Evolutionary conservation across 257 asterid species (phyloP).

Genomic region (Lycium barbarum): DNA sequence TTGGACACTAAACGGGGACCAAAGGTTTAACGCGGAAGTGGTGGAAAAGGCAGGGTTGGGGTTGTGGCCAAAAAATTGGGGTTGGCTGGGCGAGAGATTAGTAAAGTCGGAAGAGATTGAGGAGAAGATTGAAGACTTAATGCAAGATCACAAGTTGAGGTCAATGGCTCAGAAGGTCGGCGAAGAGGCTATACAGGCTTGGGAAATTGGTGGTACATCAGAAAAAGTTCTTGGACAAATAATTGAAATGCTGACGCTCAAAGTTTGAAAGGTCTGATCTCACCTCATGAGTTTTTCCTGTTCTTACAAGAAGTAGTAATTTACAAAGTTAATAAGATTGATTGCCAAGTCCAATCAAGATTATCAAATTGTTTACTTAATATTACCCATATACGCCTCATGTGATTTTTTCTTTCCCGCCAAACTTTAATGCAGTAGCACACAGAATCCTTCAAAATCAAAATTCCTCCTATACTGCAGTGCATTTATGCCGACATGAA

Average conservation of each 20-base stretch:
- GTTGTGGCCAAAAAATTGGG: slow-evolving; percentile 46
- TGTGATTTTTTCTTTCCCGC: no score
- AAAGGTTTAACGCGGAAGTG: slow-evolving; percentile 51
- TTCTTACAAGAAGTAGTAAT: not conserved
- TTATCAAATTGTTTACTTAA: not conserved
- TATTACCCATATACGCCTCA: no score
- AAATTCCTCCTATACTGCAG: no score
- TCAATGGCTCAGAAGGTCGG: slow-evolving; percentile 39
- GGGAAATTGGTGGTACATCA: slow-evolving; percentile 43
- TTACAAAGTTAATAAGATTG: slow-evolving; percentile 4
- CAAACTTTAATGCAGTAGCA: no score
- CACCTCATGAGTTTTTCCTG: not conserved
- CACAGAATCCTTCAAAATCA: no score
- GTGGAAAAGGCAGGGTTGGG: slow-evolving; percentile 49
- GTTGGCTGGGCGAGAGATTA: slow-evolving; percentile 42
- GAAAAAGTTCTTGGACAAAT: slow-evolving; percentile 29
- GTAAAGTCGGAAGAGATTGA: slow-evolving; percentile 45
- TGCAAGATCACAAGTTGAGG: slow-evolving; percentile 37
- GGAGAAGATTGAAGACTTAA: slow-evolving; percentile 35
- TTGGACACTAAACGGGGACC: slow-evolving; percentile 61
- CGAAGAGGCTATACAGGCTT: slow-evolving; percentile 43
- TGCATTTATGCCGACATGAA: no score
- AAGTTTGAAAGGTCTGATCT: not conserved
- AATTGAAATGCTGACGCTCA: slow-evolving; percentile 31
- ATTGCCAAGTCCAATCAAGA: not conserved